phyloP scores from a whole-genome alignment of 257 asterid genomes.

The Hygrophila difformis region DNA sequence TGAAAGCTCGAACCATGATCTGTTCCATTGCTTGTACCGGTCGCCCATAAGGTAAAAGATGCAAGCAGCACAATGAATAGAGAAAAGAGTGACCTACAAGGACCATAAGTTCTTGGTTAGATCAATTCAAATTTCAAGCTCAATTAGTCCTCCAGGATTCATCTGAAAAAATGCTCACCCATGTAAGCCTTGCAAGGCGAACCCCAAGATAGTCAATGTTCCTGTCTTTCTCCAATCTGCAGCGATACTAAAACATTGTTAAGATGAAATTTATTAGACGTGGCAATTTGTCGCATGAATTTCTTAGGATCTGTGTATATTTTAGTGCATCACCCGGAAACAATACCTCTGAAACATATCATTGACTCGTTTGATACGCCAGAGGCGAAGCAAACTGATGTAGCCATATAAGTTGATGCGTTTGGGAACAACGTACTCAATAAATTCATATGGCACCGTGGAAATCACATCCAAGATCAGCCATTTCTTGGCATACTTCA shows the following conservation, averaged over 20 bases:
- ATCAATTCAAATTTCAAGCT: neutral
- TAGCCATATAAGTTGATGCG: slow-evolving; percentile 30
- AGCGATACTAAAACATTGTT: slow-evolving; percentile 3
- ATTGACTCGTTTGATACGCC: slow-evolving; percentile 62
- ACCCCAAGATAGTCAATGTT: slow-evolving; percentile 39
- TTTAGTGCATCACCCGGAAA: too few species aligned
- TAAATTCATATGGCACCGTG: slow-evolving; percentile 47
- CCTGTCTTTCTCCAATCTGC: slow-evolving; percentile 61
- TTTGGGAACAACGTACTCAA: slow-evolving; percentile 21
- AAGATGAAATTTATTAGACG: too few species aligned
- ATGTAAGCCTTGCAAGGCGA: slow-evolving; percentile 43
- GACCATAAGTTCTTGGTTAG: slow-evolving; percentile 3
- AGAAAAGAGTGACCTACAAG: slow-evolving; percentile 49
- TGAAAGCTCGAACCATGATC: slow-evolving; percentile 33
- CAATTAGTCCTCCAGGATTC: neutral
- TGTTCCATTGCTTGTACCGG: slow-evolving; percentile 18
- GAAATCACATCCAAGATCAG: slow-evolving; percentile 42
- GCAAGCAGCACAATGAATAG: slow-evolving; percentile 50
- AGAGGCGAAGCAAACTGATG: slow-evolving; percentile 55
- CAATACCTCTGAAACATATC: slow-evolving; percentile 41
- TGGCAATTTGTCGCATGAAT: too few species aligned
- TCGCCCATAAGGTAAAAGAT: slow-evolving; percentile 37
- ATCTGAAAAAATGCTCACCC: slow-evolving; percentile 33
- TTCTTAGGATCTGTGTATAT: too few species aligned
- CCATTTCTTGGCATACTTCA: slow-evolving; percentile 39